Evolutionary conservation across 2,329 filamentous ascomycete genomes (phyloP).

Genomic region (Fusarium clavum): DNA sequence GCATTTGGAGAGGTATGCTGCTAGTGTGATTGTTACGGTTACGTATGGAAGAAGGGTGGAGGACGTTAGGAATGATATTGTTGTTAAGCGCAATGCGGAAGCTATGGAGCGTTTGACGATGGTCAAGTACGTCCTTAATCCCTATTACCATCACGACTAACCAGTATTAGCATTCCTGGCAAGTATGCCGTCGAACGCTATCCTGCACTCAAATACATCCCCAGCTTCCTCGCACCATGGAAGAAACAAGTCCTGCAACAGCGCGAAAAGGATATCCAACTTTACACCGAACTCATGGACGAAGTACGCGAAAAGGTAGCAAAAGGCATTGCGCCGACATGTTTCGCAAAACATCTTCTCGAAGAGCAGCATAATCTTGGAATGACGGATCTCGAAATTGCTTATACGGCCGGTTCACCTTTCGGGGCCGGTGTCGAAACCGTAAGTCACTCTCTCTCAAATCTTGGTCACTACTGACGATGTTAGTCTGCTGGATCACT

Average conservation of each 20-base stretch:
- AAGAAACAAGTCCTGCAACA: slow-evolving; percentile 54
- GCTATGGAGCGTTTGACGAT: slow-evolving; percentile 57
- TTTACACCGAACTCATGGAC: slow-evolving; percentile 56
- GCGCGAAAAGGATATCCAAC: slow-evolving; percentile 52
- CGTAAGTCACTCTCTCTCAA: slow-evolving; percentile 30
- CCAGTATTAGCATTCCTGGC: slow-evolving; percentile 35
- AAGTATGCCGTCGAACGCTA: slow-evolving; percentile 56
- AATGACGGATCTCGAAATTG: slow-evolving; percentile 57
- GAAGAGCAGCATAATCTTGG: slow-evolving; percentile 55
- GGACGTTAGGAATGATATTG: slow-evolving; percentile 50
- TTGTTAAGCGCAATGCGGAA: slow-evolving; percentile 54
- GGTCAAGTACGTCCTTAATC: slow-evolving; percentile 52
- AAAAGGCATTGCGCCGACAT: slow-evolving; percentile 50
- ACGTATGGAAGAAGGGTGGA: slow-evolving; percentile 53
- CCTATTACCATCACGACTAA: accelerated
- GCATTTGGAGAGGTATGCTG: slow-evolving; percentile 48
- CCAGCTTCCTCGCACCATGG: slow-evolving; percentile 55
- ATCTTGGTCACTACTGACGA: accelerated
- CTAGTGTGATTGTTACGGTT: slow-evolving; percentile 57
- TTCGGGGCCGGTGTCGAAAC: slow-evolving; percentile 60
- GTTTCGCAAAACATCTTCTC: slow-evolving; percentile 58
- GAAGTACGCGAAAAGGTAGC: slow-evolving; percentile 53
- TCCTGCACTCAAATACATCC: slow-evolving; percentile 54
- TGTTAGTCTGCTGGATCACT: slow-evolving; percentile 58
- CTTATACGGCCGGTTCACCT: slow-evolving; percentile 58